Base-by-base conservation (phyloP, 1,284 basidiomycete genomes). In the Inonotus obliquus region DNA sequence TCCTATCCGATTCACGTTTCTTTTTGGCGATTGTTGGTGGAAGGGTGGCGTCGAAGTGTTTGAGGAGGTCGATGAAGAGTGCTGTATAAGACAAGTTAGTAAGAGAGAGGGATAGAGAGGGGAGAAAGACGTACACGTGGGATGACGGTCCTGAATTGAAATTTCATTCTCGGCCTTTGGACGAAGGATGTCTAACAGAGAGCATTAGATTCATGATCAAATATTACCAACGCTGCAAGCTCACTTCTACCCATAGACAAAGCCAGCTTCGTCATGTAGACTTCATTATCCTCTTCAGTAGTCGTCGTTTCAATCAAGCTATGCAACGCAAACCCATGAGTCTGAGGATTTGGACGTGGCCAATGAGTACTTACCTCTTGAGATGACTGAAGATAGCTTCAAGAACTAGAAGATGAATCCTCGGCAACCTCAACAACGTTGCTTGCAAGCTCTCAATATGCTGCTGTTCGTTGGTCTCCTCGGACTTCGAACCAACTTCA, bases 81-180 rank as follows among this genome's bases (percentile, higher is more conserved):
- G 92, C 85, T 86, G 57, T 7, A 59, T 27, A 17, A 19, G 39
- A 37, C 41, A 14, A 25, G 45, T 27, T 21, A 29, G n/a, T 39
- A 45, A 39, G 35, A 35, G n/a, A 32, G 2, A 37, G 1, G 48
- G 35, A 52, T 60, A 55, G 17, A 37, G 37, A 55, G 45, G 59
- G 49, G 25, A 14, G 44, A 25, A 21, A 2, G 27, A 78, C 86
- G 68, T 72, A 89, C 89, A 72, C 54, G 83, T 86, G 55, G 87
- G 91, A 69, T 91, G 92, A 48, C 90, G 91, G 74, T 92, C 92
- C 73, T 91, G 92, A 66, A 92, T 89, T 2, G 93, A 91, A 44
- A 94, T 73, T 65, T 92, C 84, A 2, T 84, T 89, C 73, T 97
- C 95, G 48, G 80, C 71, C 71, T 87, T 91, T 17, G 96, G 96